phyloP scores from a whole-genome alignment of 192 early-diverging fungal species.

The Chytriomyces hyalinus region DNA sequence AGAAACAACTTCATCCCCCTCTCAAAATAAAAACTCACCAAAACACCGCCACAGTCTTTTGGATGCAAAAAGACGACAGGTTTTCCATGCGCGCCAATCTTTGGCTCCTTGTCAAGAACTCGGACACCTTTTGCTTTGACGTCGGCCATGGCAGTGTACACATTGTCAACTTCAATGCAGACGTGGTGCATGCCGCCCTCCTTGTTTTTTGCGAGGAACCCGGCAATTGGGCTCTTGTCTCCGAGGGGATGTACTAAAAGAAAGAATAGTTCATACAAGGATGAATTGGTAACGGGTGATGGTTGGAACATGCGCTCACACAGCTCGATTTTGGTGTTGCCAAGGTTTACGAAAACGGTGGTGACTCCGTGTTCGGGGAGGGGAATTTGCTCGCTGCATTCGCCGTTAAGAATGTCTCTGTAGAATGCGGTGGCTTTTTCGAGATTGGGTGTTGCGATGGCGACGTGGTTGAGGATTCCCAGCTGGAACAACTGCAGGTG shows the following conservation, averaged over 20 bases:
- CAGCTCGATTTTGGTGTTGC: slow-evolving; percentile 87
- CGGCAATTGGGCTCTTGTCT: slow-evolving; percentile 76
- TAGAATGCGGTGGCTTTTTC: slow-evolving; percentile 74
- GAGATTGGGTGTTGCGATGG: slow-evolving; percentile 80
- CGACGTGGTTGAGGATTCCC: slow-evolving; percentile 80
- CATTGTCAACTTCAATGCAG: slow-evolving; percentile 78
- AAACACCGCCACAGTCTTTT: slow-evolving; percentile 79
- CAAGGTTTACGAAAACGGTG: slow-evolving; percentile 84
- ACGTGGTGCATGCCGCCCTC: slow-evolving; percentile 85
- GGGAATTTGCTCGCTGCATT: slow-evolving; percentile 71
- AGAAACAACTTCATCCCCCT: too few species aligned
- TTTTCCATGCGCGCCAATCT: slow-evolving; percentile 81
- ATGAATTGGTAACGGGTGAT: neutral
- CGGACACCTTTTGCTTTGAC: slow-evolving; percentile 69
- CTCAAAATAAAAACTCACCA: slow-evolving; percentile 39
- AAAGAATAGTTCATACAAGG: neutral
- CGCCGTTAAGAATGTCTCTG: slow-evolving; percentile 70
- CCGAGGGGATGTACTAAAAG: slow-evolving; percentile 69
- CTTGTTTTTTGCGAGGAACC: slow-evolving; percentile 80
- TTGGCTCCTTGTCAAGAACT: slow-evolving; percentile 71
- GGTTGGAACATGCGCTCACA: slow-evolving; percentile 33
- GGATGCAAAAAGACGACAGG: slow-evolving; percentile 84
- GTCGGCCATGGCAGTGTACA: slow-evolving; percentile 66
- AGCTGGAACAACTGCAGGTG: slow-evolving; percentile 63
- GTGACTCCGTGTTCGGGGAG: slow-evolving; percentile 86